A percentile compares a stretch with the other conserved stretches of the same genome.
Conservation (phyloP, 495 filamentous ascomycete species). For the Usnea hakonensis region DNA sequence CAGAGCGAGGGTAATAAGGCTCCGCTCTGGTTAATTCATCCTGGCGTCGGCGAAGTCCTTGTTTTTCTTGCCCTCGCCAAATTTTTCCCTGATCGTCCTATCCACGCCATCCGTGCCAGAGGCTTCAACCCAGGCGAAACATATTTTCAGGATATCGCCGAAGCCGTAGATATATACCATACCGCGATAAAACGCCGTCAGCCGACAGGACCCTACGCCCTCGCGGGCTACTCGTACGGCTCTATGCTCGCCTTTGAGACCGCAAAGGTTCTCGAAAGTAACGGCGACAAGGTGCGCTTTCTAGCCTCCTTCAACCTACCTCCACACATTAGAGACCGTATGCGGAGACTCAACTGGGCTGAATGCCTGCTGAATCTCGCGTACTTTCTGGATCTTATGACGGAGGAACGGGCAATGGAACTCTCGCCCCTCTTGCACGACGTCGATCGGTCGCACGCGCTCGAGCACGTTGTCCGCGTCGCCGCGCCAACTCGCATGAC, state of each 20-base stretch:
- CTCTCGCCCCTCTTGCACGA: conserved; percentile 20
- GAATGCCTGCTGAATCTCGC: conserved; percentile 39
- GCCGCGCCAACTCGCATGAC: conserved; percentile 26
- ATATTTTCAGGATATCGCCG: conserved; percentile 31
- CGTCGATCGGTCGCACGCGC: conserved; percentile 18
- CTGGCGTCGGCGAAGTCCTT: conserved; percentile 49
- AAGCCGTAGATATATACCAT: conserved; percentile 36
- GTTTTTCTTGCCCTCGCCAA: conserved; percentile 47
- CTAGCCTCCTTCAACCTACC: conserved; percentile 34
- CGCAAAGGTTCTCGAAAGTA: conserved; percentile 37
- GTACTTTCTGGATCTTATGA: conserved; percentile 42
- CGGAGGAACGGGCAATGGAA: conserved; percentile 31
- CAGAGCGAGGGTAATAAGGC: conserved; percentile 37
- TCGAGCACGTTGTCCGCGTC: conserved; percentile 28
- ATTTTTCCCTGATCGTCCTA: conserved; percentile 40
- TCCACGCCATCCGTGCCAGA: conserved; percentile 47
- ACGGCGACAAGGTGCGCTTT: conserved; percentile 29
- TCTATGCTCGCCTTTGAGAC: conserved; percentile 49
- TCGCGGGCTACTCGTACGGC: conserved; percentile 51
- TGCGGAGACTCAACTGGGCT: conserved; percentile 42
- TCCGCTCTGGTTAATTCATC: conserved; percentile 51
- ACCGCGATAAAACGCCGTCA: conserved; percentile 38
- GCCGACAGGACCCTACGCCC: conserved; percentile 47
- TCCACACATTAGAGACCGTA: conserved; percentile 46
- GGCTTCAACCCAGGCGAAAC: conserved; percentile 42